These are phyloP conservation scores for Alternaria novae-zelandiae DNA, from an alignment of 2,329 filamentous ascomycete species.

Conservation along the genomic window DNA sequence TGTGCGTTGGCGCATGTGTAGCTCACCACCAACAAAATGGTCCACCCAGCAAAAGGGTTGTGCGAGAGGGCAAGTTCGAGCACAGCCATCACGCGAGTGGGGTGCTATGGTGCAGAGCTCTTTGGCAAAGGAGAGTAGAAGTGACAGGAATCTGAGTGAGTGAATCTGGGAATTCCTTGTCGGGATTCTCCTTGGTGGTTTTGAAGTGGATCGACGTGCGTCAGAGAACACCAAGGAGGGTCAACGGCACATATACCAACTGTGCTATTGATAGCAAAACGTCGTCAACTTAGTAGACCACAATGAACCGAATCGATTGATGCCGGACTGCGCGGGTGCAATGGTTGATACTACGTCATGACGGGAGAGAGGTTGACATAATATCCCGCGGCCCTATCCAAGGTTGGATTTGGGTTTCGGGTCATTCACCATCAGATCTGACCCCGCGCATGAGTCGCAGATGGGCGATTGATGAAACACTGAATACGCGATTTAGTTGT, in stretches of 20 bases:
- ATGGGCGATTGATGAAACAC: not conserved
- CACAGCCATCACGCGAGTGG: not conserved
- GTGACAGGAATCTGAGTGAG: not conserved
- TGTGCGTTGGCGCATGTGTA: not conserved
- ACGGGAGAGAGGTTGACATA: not conserved
- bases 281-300: not conserved
- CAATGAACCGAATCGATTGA: not conserved
- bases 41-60: not conserved
- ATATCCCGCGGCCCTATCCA: not conserved
- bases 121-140: not conserved
- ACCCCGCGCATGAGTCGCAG: not conserved
- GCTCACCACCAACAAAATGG: not conserved
- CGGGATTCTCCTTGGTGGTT: not conserved
- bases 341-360: not conserved
- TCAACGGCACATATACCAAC: not conserved
- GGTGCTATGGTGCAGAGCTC: not conserved
- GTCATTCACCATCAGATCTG: not conserved
- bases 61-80: not conserved
- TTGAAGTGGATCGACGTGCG: not conserved
- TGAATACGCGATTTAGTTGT: not conserved
- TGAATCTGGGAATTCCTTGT: not conserved
- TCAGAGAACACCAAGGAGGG: not conserved
- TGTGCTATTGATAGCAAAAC: not conserved
- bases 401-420: not conserved
- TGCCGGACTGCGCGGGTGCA: not conserved